Conservation (phyloP, 805 yeast species). For the Teunomyces cretensis region DNA sequence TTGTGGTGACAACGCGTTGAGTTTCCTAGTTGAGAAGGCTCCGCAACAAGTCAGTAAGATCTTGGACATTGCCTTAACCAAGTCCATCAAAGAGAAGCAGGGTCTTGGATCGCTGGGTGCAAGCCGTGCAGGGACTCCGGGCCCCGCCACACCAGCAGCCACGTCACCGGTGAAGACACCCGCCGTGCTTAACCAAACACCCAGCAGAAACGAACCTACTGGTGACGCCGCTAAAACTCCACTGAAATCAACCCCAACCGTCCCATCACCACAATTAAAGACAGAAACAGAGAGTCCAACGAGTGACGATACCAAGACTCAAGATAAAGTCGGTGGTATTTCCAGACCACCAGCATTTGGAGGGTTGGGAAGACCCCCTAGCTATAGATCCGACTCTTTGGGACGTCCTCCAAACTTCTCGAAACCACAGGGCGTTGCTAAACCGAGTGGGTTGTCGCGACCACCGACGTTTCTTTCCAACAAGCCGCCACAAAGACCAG, state of each 20-base stretch:
- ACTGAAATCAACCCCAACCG: constrained; percentile 2
- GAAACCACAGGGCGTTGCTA: constrained; percentile 27
- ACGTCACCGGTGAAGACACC: constrained; percentile 6
- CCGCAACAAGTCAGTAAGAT: constrained; percentile 80
- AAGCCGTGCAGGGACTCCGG: constrained; percentile 16
- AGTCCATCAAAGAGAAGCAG: constrained; percentile 57
- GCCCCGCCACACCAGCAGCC: not conserved
- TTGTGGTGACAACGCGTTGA: constrained; percentile 73
- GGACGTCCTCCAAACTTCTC: constrained; percentile 26
- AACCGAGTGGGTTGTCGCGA: constrained; percentile 30
- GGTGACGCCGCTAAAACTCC: not conserved
- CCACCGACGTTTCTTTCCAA: constrained; percentile 41
- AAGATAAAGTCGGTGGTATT: constrained; percentile 1
- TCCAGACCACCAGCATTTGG: constrained; percentile 25
- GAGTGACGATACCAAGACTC: not conserved
- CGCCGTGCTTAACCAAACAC: not conserved
- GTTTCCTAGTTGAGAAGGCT: constrained; percentile 74
- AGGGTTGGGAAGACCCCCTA: constrained; percentile 25
- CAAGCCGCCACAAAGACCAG: constrained; percentile 16
- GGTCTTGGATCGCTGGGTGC: constrained; percentile 20
- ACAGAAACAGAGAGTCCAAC: not conserved
- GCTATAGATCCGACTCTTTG: constrained; percentile 19
- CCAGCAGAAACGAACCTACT: not conserved
- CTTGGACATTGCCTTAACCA: constrained; percentile 76
- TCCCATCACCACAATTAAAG: not conserved